These are phyloP conservation scores for Chlamydomonas incerta DNA, from an alignment of 139 green algal genomes.

Conservation along the genomic window DNA sequence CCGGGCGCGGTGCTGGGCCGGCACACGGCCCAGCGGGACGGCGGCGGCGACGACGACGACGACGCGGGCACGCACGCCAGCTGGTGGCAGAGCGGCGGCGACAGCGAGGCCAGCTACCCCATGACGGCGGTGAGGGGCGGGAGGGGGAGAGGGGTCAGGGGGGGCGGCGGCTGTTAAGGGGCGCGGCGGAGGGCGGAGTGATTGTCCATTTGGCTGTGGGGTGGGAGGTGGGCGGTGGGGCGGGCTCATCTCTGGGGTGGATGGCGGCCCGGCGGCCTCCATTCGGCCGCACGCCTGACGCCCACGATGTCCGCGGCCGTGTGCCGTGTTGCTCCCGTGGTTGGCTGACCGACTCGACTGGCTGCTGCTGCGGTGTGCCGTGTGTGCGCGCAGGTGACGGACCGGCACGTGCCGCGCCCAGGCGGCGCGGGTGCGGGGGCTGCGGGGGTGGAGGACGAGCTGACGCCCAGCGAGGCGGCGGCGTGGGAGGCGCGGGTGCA, in stretches of 20 bases:
- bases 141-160: neutral
- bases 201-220: no score
- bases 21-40: neutral
- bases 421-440: neutral
- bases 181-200: no score
- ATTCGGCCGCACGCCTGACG: no score
- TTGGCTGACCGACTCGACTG: no score
- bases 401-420: neutral
- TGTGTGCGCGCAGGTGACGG: slow-evolving; percentile 4
- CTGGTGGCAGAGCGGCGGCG: slow-evolving; percentile 11
- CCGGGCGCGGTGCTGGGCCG: neutral
- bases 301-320: no score
- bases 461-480: slow-evolving; percentile 30
- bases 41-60: neutral
- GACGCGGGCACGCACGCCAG: slow-evolving; percentile 24
- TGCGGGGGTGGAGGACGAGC: neutral
- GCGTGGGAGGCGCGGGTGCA: slow-evolving; percentile 7
- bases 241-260: no score
- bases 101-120: slow-evolving; percentile 30
- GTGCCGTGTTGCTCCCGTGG: no score
- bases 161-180: no score
- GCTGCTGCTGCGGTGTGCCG: neutral
- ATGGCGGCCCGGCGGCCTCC: no score
- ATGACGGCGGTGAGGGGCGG: slow-evolving; percentile 15
- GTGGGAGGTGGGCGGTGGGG: no score